Base-by-base conservation (phyloP, 169 alveolate genomes). In the Eimeria falciformis region DNA sequence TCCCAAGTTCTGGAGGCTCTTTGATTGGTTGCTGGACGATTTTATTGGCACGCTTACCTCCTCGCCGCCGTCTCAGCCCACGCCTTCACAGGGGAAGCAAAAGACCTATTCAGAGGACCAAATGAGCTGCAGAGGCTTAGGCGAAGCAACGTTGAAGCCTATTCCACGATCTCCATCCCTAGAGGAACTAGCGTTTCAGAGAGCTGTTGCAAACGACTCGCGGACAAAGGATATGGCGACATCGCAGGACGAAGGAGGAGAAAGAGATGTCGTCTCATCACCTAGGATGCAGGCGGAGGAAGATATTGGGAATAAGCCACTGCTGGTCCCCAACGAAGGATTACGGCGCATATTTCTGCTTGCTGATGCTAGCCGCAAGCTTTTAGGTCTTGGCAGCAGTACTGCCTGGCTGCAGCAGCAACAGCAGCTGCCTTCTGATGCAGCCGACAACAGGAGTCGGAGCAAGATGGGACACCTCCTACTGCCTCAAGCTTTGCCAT, bases 1-100 rank as follows among this genome's bases (percentile, higher is more conserved):
- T 78, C 68, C 58, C 68, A 75, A 89, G 55, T 89, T 89, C 65
- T 89, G 93, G 93, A 55, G 85, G 73, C 89, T 89, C 37, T 89
- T 89, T 58, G 83, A 75, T 46, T 89, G 93, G 93, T 55, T 89
- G 1, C n/a, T 77, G 53, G 90, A 58, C 25, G 69, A 82, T 25
- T 89, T 89, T 68, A 45, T 77, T 18, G 81, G 90, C 75, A 89
- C 90, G 14, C 56, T 89, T 40, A 55, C 87, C 11, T 55, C 78
- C 40, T 78, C 87, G 6, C 14, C 27, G 40, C 46, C 89, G 17
- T 65, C 77, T 18, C 66, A 14, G 27, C 29, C 40, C 0, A 17
- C 58, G 43, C 73, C 89, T n/a, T 47, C n/a, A 53, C 37, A 25
- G n/a, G 18, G 37, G 53, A 25, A 18, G 58, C 5, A 17, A 11